A percentile compares a stretch with the other conserved stretches of the same genome.
Conservation (phyloP, 768 basidiomycete genomes). For the Hygrophorus pudorinus region DNA sequence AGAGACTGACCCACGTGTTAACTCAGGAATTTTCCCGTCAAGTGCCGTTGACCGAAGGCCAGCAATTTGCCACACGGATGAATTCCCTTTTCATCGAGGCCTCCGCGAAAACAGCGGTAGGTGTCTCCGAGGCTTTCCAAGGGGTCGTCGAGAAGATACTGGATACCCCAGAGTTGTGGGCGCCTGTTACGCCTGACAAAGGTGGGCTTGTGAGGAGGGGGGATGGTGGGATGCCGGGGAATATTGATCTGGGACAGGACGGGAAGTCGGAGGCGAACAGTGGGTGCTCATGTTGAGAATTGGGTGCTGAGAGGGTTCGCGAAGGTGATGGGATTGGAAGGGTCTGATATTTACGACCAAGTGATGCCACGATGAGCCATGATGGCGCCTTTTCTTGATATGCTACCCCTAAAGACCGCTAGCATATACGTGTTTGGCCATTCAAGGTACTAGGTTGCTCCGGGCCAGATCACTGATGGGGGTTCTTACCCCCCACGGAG, state of each 20-base stretch:
- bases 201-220: background rate
- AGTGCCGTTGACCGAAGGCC: conserved; percentile 70
- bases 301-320: background rate
- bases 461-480: too few species aligned
- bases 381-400: too few species aligned
- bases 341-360: too few species aligned
- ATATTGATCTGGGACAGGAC: conserved; percentile 4
- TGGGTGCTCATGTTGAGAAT: conserved; percentile 4
- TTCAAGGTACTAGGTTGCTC: too few species aligned
- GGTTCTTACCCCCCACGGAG: too few species aligned
- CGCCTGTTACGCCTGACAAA: background rate
- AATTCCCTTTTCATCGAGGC: conserved; percentile 84
- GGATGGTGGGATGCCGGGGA: conserved; percentile 5
- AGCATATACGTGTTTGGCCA: too few species aligned
- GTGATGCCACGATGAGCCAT: too few species aligned
- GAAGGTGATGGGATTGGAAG: background rate
- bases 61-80: conserved; percentile 74
- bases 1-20: background rate
- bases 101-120: conserved; percentile 83
- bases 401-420: too few species aligned
- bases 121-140: conserved; percentile 62
- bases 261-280: background rate
- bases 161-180: conserved; percentile 79
- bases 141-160: conserved; percentile 77
- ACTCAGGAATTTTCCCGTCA: conserved; percentile 81